phyloP scores from a whole-genome alignment of 2,329 filamentous ascomycete species.

The Fusarium tjaetaba region DNA sequence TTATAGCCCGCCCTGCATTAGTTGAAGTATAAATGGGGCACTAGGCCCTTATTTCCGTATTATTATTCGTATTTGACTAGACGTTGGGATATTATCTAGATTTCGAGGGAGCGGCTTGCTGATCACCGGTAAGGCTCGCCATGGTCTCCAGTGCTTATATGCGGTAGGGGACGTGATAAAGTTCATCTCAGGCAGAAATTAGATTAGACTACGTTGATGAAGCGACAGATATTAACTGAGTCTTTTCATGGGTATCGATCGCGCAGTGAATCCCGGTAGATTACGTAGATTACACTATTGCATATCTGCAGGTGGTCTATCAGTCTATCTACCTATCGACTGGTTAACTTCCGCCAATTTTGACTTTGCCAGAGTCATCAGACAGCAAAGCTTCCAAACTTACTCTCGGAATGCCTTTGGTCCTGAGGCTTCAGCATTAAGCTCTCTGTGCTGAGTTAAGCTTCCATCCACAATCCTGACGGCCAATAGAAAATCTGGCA shows the following conservation, averaged over 20 bases:
- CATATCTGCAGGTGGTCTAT: no score
- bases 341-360: no score
- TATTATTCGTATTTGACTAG: accelerated
- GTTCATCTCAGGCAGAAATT: not conserved
- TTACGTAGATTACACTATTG: accelerated
- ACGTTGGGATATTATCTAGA: accelerated
- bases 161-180: accelerated
- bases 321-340: not conserved
- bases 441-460: not conserved
- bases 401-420: not conserved
- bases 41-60: not conserved
- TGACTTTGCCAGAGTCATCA: not conserved
- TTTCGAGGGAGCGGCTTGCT: accelerated
- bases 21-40: not conserved
- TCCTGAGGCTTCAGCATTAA: not conserved
- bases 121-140: accelerated
- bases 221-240: accelerated
- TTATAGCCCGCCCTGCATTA: not conserved
- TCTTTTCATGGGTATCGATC: accelerated
- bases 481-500: accelerated
- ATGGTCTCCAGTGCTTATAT: not conserved
- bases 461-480: not conserved
- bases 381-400: not conserved
- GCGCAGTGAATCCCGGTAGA: accelerated
- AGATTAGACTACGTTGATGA: accelerated